Base-by-base conservation (phyloP, 495 filamentous ascomycete genomes). In the Poronia punctata region DNA sequence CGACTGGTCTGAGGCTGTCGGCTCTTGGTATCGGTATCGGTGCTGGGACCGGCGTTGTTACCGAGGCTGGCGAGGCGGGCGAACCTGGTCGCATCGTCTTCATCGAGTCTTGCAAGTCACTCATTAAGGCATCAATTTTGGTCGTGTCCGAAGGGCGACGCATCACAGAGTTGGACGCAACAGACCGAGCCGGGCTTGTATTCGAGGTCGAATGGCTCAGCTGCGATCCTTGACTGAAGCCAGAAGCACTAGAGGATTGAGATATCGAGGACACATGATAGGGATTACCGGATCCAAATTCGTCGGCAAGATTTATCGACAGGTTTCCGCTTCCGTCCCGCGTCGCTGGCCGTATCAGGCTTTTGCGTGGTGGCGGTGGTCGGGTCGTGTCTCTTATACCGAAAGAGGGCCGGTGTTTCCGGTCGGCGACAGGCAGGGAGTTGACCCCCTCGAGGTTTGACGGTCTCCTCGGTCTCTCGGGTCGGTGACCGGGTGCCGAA, bases 161-260 rank as follows among this genome's bases (percentile, higher is more conserved):
- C 6, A 28, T 34, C 11, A 49, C 64, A 6, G 54, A 48, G 33
- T 57, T 55, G 23, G 68, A 65, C 7, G 38, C 35, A n/a, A 67
- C 38, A 12, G 71, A 72, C 20, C 62, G 57, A 5, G 75, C 66
- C 1, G 76, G 77, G 45, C 73, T 93, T 4, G 85, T 86, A 38
- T 77, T 70, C 3, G 85, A 87, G 50, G 83, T 89, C 2, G 78
- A 70, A 57, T 79, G 82, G 41, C 79, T 78, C 1, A 65, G 66
- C 7, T 77, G 72, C 15, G 55, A 59, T 20, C 22, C 43, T 22
- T 55, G 65, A 14, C 82, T 85, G 16, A 67, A 75, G 1, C 67
- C 72, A 5, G 83, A 88, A n/a, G 72, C 75, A 27, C 78, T 80
- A 4, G 84, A 88, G 2, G 75, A 75, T 17, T 72, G 72, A 1